Evolutionary conservation across 805 yeast species (phyloP), one percentile per base, ranked within the genome.

Genomic region (Myxozyma nipponensis): DNA sequence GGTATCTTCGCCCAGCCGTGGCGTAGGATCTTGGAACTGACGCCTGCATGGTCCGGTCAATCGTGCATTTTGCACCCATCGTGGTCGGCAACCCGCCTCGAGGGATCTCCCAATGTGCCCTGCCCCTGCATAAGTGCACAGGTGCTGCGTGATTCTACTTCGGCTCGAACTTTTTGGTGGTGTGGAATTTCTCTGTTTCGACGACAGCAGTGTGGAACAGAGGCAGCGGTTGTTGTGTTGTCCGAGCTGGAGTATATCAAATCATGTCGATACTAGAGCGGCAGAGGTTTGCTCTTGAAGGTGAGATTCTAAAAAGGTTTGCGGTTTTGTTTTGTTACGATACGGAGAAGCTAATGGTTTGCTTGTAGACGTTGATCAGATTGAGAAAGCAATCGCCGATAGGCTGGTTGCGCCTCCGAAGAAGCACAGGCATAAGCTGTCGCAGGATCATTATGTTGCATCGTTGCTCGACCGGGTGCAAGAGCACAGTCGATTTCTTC

Each of bases 321-420:
- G n/a, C 34, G 6, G 38, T 17, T 7, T 13, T 7, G 7, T 28
- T 7, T 28, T 28, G 32, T 13, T 28, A 7, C 10, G 13, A 7
- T 28, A 7, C 13, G 13, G 13, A 28, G 13, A 7, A 13, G 7
- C 32, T 28, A 13, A 13, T 28, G 7, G 32, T 7, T 7, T 7
- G 10, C 13, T 7, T 28, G 32, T 28, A 60, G 93, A 85, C 62
- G 65, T 86, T 18, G 95, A 90, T 55, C 68, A 78, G 2, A 75
- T 91, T 2, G 95, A 90, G 60, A 61, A 68, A 25, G 87, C 87
- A 0, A 73, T 88, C 0, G 66, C 83, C 0, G 76, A 75, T 42
- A 70, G 97, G 46, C 68, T 88, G 3, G 70, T 61, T 38, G 18
- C 30, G 28, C 18, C 63, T 57, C 45, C 59, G 37, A 18, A 47